phyloP scores from a whole-genome alignment of 345 rosid species.

The Anastatica hierochuntica region DNA sequence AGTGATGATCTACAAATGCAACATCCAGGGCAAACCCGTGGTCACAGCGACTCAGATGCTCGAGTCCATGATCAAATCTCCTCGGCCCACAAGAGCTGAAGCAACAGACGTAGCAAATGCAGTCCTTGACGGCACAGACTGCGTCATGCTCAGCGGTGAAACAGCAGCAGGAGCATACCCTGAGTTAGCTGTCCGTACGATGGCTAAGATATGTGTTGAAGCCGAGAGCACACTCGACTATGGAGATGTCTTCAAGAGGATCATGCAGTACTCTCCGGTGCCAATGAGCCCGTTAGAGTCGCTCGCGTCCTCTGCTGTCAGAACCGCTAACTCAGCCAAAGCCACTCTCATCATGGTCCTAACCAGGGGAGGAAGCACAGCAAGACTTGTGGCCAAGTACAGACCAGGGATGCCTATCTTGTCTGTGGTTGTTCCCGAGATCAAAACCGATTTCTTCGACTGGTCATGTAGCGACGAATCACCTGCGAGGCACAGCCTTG shows the following conservation, averaged over 20 bases:
- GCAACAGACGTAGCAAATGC: conserved; percentile 98
- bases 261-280: conserved; percentile 73
- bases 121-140: conserved; percentile 86
- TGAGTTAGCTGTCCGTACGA: conserved; percentile 75
- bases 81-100: conserved; percentile 95
- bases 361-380: conserved; percentile 94
- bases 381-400: conserved; percentile 92
- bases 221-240: conserved; percentile 89
- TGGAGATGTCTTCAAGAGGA: conserved; percentile 74
- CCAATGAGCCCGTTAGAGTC: conserved; percentile 97
- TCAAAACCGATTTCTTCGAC: conserved; percentile 71
- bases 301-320: conserved; percentile 84
- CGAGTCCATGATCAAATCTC: conserved; percentile 97
- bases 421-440: conserved; percentile 85
- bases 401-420: conserved; percentile 85
- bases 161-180: conserved; percentile 99
- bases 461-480: conserved; percentile 90
- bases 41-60: conserved; percentile 88
- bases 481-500: conserved; percentile 91
- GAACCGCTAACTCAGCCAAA: conserved; percentile 77
- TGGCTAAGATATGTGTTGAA: conserved; percentile 89
- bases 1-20: conserved; percentile 98
- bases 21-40: conserved; percentile 93
- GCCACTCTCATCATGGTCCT: conserved; percentile 79
- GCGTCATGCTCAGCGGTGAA: conserved; percentile 96